Conservation (phyloP, 768 basidiomycete genomes). For the Thelephora aurantiotincta region DNA sequence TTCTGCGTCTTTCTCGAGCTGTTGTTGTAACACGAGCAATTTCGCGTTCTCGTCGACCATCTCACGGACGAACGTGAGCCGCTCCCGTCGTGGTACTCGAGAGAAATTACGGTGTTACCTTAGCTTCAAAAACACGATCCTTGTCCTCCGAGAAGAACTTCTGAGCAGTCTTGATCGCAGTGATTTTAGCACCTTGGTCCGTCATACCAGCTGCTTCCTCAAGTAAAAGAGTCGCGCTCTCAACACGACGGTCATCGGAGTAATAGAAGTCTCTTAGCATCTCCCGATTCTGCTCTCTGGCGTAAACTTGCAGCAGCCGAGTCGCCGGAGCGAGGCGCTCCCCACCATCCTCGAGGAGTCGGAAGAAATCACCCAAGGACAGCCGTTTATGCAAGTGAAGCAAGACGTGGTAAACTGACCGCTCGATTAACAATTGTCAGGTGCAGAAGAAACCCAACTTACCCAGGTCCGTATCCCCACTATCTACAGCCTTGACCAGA, state of each 20-base stretch:
- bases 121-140: constrained; percentile 81
- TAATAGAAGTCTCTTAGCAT: constrained; percentile 96
- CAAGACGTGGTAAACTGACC: constrained; percentile 82
- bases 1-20: constrained; percentile 75
- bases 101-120: constrained; percentile 30
- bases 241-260: constrained; percentile 89
- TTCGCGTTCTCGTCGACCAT: constrained; percentile 82
- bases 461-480: constrained; percentile 94
- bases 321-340: constrained; percentile 59
- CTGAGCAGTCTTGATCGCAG: constrained; percentile 66
- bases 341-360: constrained; percentile 84
- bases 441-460: constrained; percentile 9
- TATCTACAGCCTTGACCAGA: constrained; percentile 79
- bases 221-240: constrained; percentile 80
- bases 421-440: background rate
- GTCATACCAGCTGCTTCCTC: constrained; percentile 62
- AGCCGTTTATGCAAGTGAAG: constrained; percentile 76
- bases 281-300: constrained; percentile 77
- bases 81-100: background rate
- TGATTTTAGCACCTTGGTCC: constrained; percentile 62
- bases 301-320: constrained; percentile 78
- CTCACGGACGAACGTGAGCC: constrained; percentile 25
- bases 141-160: constrained; percentile 95
- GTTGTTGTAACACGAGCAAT: constrained; percentile 70
- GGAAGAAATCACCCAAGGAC: constrained; percentile 85